Conservation (phyloP, 371 early-diverging fungal species). For the Zancudomyces culisetae region DNA sequence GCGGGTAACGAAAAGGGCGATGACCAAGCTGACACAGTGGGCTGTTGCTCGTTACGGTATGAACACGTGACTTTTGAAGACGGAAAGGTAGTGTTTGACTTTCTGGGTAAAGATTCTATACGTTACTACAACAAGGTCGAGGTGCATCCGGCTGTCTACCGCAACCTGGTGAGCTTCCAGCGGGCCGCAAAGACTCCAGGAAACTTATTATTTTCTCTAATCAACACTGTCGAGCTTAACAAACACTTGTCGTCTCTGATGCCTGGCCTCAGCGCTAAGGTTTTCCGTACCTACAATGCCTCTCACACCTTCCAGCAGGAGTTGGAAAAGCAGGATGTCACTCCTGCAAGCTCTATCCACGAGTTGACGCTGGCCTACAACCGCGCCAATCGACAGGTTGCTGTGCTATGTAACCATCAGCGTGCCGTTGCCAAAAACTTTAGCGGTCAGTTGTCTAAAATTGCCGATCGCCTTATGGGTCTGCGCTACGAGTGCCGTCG, state of each 20-base stretch:
- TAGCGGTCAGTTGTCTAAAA: conserved; percentile 50
- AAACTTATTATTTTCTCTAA: conserved; percentile 72
- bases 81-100: conserved; percentile 75
- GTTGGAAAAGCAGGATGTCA: conserved; percentile 49
- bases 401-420: conserved; percentile 95
- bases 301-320: conserved; percentile 84
- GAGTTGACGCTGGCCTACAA: conserved; percentile 89
- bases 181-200: conserved; percentile 45
- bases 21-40: conserved; percentile 96
- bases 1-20: conserved; percentile 97
- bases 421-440: conserved; percentile 66
- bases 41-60: conserved; percentile 88
- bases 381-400: conserved; percentile 89
- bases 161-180: conserved; percentile 77
- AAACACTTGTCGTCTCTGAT: conserved; percentile 68
- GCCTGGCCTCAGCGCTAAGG: conserved; percentile 91
- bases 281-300: conserved; percentile 97
- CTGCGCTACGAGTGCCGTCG: conserved; percentile 66
- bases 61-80: conserved; percentile 75
- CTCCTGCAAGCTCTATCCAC: conserved; percentile 41
- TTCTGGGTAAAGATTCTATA: conserved; percentile 95
- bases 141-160: conserved; percentile 74
- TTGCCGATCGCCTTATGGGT: conserved; percentile 63
- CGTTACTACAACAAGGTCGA: conserved; percentile 73
- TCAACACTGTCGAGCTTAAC: conserved; percentile 63